Evolutionary conservation across 2,329 filamentous ascomycete species (phyloP), one percentile per base, ranked within the genome.

Genomic region (Alternaria angustiovoidea): DNA sequence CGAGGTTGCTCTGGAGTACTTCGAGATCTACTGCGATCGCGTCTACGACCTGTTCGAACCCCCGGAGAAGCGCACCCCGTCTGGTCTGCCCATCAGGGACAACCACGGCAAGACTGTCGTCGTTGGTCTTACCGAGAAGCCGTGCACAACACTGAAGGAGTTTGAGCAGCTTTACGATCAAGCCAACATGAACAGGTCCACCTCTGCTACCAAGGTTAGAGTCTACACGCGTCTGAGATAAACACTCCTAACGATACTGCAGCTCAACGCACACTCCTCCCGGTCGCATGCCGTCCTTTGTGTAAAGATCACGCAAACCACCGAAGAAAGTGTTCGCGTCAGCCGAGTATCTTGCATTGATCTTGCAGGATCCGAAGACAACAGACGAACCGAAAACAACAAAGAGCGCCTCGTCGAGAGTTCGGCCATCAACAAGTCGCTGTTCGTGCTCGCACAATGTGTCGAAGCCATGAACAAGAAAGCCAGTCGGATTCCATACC

Each of bases 1-100:
- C 22, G 82, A 87, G 8, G 92, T 97, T 16, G 84, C 88, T 12
- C 85, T 97, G 72, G 94, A 92, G 28, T 97, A 97, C 81, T 97
- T 96, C 81, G 94, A 97, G 78, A 97, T 97, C 67, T 97, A 97
- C 81, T 97, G 96, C 78, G 94, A 97, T 82, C 94, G 94, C 76
- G 93, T 97, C 20, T 97, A 90, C 73, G 94, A 97, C 76, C 83
- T 97, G 32, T 92, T 97, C 67, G 92, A 97, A 76, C 84, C 93
- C 0, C 91, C 89, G 0, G 94, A 97, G 77, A 96, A 93, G 81
- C 90, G 95, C 51, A 93, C 91, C 0, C 83, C 91, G 2, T 86
- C 91, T 0, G 94, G 94, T 0, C 82, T 97, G 26, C 92, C 92
- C 2, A 86, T 97, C 24, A 87, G 93, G 26, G 93, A 97, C 73